Evolutionary conservation across 257 asterid species (phyloP).

Genomic region (Ilex asprella): DNA sequence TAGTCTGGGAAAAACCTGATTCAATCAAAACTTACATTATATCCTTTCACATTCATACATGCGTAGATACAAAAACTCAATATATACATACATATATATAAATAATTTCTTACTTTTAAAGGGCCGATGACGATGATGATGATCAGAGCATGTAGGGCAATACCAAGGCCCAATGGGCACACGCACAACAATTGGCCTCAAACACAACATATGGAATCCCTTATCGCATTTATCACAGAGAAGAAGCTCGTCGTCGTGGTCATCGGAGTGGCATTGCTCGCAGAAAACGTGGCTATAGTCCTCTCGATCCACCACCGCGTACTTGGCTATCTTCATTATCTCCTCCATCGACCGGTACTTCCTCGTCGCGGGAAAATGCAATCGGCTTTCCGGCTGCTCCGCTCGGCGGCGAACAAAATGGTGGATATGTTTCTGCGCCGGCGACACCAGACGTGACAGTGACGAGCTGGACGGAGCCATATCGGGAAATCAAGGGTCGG

Average conservation of each 20-base stretch:
- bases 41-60: conserved; percentile 2
- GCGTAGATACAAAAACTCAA: conserved; percentile 9
- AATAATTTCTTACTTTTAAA: conserved; percentile 39
- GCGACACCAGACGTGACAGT: conserved; percentile 19
- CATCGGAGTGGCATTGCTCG: conserved; percentile 73
- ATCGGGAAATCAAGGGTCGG: not conserved
- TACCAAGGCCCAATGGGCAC: conserved; percentile 72
- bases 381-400: conserved; percentile 6
- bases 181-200: conserved; percentile 68
- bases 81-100: not conserved
- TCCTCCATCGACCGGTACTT: conserved; percentile 42
- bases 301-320: conserved; percentile 21
- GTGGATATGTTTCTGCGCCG: conserved; percentile 21
- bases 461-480: conserved; percentile 21
- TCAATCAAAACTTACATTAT: conserved; percentile 4
- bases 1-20: conserved; percentile 72
- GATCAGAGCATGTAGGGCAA: conserved; percentile 57
- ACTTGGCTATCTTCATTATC: conserved; percentile 48
- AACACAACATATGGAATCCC: conserved; percentile 69
- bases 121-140: conserved; percentile 25
- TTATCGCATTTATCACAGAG: conserved; percentile 69
- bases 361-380: conserved; percentile 15
- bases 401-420: conserved; percentile 11
- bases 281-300: conserved; percentile 34
- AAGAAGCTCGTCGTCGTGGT: conserved; percentile 50